Evolutionary conservation across 2,329 filamentous ascomycete genomes (phyloP).

Genomic region (Fusarium sublunatum): DNA sequence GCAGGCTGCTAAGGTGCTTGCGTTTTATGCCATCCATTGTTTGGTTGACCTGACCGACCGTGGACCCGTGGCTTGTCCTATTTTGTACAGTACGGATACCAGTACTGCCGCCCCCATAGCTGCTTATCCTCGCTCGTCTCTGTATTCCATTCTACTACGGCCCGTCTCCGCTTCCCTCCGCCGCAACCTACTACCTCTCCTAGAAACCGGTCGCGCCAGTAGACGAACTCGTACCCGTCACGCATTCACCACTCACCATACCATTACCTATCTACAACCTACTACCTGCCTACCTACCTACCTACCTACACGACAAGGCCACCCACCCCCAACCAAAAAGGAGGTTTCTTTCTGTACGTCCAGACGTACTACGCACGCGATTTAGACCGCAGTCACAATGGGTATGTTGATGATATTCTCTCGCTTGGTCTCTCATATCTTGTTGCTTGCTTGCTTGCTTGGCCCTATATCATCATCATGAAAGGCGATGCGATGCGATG

Average conservation of each 20-base stretch:
- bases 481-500: too few relatives aligned
- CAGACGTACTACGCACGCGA: conserved; percentile 36
- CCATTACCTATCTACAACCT: conserved; percentile 15
- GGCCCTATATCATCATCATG: background rate
- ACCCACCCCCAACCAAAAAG: conserved; percentile 42
- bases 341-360: conserved; percentile 41
- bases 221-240: conserved; percentile 41
- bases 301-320: conserved; percentile 44
- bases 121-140: conserved; percentile 36
- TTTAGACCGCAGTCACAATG: conserved; percentile 42
- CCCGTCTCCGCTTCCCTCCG: conserved; percentile 45
- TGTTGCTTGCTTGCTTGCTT: background rate
- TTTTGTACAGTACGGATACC: conserved; percentile 15
- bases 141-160: conserved; percentile 17
- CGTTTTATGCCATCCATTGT: conserved; percentile 49
- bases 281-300: too few relatives aligned
- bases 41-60: conserved; percentile 47
- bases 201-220: conserved; percentile 40
- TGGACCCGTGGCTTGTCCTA: conserved; percentile 45
- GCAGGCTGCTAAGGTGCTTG: conserved; percentile 43
- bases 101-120: conserved; percentile 40
- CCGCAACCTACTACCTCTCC: conserved; percentile 40
- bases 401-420: conserved; percentile 45
- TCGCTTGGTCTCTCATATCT: conserved; percentile 32
- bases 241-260: conserved; percentile 37